phyloP scores from a whole-genome alignment of 352 stramenopile species.

The Phytophthora sp. region DNA sequence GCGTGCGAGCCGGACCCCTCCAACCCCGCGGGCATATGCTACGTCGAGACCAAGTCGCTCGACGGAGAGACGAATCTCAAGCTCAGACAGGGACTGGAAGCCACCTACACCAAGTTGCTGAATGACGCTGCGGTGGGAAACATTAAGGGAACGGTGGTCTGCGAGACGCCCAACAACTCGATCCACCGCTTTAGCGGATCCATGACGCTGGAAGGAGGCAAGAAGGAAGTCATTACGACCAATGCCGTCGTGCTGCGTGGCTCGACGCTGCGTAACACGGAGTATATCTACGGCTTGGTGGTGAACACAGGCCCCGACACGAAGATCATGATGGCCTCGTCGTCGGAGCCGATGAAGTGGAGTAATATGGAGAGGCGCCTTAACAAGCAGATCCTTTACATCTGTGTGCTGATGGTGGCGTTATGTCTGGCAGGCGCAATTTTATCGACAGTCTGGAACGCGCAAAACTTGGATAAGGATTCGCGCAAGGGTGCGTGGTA shows the following conservation, averaged over 20 bases:
- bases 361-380: conserved; percentile 87
- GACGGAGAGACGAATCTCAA: conserved; percentile 95
- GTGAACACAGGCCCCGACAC: conserved; percentile 92
- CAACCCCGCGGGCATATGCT: conserved; percentile 84
- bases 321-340: conserved; percentile 92
- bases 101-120: conserved; percentile 72
- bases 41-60: conserved; percentile 93
- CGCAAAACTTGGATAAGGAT: conserved; percentile 52
- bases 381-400: conserved; percentile 87
- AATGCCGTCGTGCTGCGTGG: conserved; percentile 88
- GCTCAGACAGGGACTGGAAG: conserved; percentile 81
- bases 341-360: conserved; percentile 82
- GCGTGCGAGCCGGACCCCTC: conserved; percentile 74
- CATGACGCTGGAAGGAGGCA: conserved; percentile 59
- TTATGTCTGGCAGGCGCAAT: conserved; percentile 74
- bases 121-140: conserved; percentile 55
- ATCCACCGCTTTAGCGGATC: conserved; percentile 93
- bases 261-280: conserved; percentile 90
- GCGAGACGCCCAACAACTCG: conserved; percentile 88
- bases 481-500: conserved; percentile 66
- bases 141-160: conserved; percentile 71
- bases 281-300: conserved; percentile 91
- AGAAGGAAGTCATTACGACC: conserved; percentile 78
- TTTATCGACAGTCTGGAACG: conserved; percentile 75
- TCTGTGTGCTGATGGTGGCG: conserved; percentile 80